phyloP scores from a whole-genome alignment of 73 alveolate genomes.

The Paramecium bursaria region DNA sequence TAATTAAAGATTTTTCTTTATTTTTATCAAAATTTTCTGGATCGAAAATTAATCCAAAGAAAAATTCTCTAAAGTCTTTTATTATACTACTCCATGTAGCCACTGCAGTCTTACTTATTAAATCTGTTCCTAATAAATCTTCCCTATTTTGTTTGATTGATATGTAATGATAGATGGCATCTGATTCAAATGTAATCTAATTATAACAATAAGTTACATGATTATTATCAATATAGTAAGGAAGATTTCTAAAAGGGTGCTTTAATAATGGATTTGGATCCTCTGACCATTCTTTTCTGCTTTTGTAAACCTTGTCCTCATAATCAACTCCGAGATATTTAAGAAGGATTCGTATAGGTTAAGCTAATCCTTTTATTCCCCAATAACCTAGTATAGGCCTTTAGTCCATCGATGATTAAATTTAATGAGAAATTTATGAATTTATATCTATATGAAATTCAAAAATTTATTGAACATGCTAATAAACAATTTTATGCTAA shows the following conservation, averaged over 20 bases:
- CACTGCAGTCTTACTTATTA: neutral
- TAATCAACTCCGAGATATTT: slow-evolving; percentile 5
- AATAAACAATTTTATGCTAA: no score
- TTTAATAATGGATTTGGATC: no score
- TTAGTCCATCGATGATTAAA: no score
- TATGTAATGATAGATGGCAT: neutral
- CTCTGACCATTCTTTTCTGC: slow-evolving; percentile 26
- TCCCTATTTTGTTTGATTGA: neutral
- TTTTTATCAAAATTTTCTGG: neutral
- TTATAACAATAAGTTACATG: no score
- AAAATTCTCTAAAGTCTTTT: neutral
- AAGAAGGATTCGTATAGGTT: slow-evolving; percentile 21
- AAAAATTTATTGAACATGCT: no score
- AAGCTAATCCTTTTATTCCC: neutral
- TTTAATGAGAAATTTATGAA: no score
- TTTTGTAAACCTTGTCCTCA: neutral
- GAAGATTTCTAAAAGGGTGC: no score
- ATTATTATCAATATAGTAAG: no score
- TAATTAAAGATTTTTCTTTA: neutral
- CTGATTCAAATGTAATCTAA: neutral
- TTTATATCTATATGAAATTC: no score
- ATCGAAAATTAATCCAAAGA: neutral
- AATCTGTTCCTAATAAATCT: neutral
- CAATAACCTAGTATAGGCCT: slow-evolving; percentile 24
- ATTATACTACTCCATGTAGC: neutral